Percentiles rank a stretch among this genome's conserved stretches.
Evolutionary conservation across 2,329 filamentous ascomycete genomes (phyloP).

Genomic region (Verticillium longisporum): DNA sequence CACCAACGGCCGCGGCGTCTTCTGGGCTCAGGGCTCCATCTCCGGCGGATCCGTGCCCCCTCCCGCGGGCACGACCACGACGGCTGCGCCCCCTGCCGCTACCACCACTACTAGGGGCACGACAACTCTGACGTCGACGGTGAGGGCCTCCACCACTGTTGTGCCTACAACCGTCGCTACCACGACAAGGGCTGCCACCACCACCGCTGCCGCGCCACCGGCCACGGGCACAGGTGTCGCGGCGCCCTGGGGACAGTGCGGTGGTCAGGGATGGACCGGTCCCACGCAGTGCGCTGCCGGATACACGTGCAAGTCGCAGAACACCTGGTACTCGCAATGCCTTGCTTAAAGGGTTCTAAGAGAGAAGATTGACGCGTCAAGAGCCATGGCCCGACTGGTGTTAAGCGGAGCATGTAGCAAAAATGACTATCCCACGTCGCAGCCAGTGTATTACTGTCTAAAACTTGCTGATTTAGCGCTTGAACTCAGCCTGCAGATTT

Average conservation of each 20-base stretch:
- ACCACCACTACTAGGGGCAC: neutral
- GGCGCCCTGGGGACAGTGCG: slow-evolving; percentile 28
- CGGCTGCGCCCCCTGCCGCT: slow-evolving; percentile 19
- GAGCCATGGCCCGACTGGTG: neutral
- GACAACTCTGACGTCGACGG: neutral
- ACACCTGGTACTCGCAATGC: slow-evolving; percentile 25
- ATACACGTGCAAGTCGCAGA: slow-evolving; percentile 15
- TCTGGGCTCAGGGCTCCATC: slow-evolving; percentile 15
- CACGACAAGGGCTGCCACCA: neutral
- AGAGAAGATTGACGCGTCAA: neutral
- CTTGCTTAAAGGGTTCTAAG: slow-evolving; percentile 17
- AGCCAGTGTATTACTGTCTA: no score
- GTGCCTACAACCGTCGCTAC: neutral
- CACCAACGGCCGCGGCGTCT: slow-evolving; percentile 41
- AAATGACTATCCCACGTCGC: no score
- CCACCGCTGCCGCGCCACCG: slow-evolving; percentile 3
- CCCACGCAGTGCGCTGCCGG: slow-evolving; percentile 28
- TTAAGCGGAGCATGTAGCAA: no score
- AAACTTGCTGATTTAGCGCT: no score
- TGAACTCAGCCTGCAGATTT: no score
- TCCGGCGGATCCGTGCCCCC: neutral
- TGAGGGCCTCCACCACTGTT: neutral
- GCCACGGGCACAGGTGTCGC: slow-evolving; percentile 7
- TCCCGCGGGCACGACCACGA: slow-evolving; percentile 16
- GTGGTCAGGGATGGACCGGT: slow-evolving; percentile 30